These are phyloP conservation scores for Dunaliella salina DNA, from an alignment of 163 green algal species.

Conservation along the genomic window DNA sequence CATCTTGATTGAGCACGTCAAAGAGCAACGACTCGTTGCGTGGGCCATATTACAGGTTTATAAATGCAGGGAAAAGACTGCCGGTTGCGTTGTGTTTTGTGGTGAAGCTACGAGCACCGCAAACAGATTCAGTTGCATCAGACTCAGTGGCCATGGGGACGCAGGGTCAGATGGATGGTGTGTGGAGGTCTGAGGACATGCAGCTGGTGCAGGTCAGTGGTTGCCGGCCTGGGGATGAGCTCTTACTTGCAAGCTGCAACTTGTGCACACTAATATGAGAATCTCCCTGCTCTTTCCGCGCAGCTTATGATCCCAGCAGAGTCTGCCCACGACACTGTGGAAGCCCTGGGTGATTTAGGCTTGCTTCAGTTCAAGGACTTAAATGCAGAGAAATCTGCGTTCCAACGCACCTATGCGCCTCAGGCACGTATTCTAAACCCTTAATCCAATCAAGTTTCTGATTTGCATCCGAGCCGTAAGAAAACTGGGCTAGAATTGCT, in stretches of 20 bases:
- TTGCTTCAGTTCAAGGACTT: constrained; percentile 97
- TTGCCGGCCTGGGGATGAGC: too few relatives aligned
- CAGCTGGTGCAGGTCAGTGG: constrained; percentile 81
- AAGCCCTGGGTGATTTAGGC: constrained; percentile 81
- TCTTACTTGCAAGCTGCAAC: too few relatives aligned
- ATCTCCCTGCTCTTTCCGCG: neutral
- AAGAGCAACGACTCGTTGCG: too few relatives aligned
- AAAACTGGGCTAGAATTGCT: neutral
- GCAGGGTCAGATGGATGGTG: constrained; percentile 64
- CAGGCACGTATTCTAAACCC: constrained; percentile 66
- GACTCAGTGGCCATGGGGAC: too few relatives aligned
- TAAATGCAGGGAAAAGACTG: too few relatives aligned
- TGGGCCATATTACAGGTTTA: too few relatives aligned
- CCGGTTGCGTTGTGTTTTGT: too few relatives aligned
- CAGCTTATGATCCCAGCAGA: constrained; percentile 97
- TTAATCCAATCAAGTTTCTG: neutral
- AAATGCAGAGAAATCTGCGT: constrained; percentile 86
- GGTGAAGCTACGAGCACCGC: neutral
- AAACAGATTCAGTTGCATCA: neutral
- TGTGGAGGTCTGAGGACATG: constrained; percentile 94
- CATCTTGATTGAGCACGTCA: too few relatives aligned
- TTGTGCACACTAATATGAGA: neutral
- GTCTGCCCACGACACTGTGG: constrained; percentile 86
- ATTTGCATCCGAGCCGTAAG: neutral
- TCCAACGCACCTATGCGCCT: constrained; percentile 90